Evolutionary conservation across 257 asterid species (phyloP).

Genomic region (Petrea volubilis): DNA sequence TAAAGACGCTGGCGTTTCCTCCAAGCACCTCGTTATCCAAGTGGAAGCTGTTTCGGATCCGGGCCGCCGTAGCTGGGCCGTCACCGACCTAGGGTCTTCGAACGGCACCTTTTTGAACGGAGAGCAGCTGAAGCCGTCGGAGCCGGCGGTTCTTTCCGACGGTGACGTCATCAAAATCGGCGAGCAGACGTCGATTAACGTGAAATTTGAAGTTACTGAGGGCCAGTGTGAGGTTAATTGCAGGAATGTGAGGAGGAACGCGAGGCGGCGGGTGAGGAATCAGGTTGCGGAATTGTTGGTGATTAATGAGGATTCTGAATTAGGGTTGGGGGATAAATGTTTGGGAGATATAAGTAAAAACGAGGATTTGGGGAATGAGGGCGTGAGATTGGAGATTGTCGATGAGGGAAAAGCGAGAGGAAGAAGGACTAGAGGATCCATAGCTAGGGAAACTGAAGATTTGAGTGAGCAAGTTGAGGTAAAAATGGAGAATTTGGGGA

Average conservation of each 20-base stretch:
- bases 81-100: conserved; percentile 68
- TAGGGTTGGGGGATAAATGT: conserved; percentile 27
- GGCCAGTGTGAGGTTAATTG: conserved; percentile 10
- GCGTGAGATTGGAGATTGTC: background rate
- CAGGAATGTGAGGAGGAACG: conserved; percentile 32
- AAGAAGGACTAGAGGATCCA: conserved; percentile 20
- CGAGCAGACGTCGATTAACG: conserved; percentile 59
- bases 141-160: conserved; percentile 37
- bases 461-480: background rate
- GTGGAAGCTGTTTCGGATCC: conserved; percentile 20
- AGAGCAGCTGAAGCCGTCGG: conserved; percentile 31
- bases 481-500: conserved; percentile 7
- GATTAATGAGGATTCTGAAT: conserved; percentile 43
- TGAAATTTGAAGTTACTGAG: conserved; percentile 28
- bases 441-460: background rate
- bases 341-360: background rate
- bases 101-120: conserved; percentile 71
- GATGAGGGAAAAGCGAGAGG: conserved; percentile 13
- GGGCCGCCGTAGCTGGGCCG: conserved; percentile 41
- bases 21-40: conserved; percentile 61
- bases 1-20: conserved; percentile 76
- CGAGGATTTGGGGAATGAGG: conserved; percentile 7
- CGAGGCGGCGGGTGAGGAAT: conserved; percentile 37
- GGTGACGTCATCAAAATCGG: conserved; percentile 64
- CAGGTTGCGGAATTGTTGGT: conserved; percentile 35